Evolutionary conservation across 1,284 basidiomycete genomes (phyloP).

Genomic region (Malassezia japonica): DNA sequence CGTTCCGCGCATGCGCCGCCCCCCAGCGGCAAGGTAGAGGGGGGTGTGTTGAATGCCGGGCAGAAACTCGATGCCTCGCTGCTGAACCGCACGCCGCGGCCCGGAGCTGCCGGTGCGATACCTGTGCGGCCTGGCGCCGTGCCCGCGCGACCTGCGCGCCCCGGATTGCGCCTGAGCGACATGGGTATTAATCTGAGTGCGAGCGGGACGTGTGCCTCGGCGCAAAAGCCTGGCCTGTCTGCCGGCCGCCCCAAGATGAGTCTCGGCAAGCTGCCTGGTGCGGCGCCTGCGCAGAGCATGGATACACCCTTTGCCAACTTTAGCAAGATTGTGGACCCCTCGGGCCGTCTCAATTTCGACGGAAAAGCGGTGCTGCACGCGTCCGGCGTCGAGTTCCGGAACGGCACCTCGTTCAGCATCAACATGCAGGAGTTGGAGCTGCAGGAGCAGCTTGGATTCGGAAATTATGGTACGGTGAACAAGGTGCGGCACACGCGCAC

Average conservation of each 20-base stretch:
- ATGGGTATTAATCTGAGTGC: conserved; percentile 22
- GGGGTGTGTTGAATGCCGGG: conserved; percentile 24
- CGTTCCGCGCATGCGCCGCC: conserved; percentile 14
- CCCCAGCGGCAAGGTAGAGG: not conserved
- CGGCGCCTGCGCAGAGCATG: not conserved
- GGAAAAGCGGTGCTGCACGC: conserved; percentile 88
- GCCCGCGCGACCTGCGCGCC: conserved; percentile 21
- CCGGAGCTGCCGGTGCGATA: not conserved
- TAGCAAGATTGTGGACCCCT: conserved; percentile 91
- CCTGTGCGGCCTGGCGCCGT: conserved; percentile 18
- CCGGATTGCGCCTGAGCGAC: conserved; percentile 36
- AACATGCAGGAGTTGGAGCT: conserved; percentile 91
- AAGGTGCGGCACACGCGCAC: conserved; percentile 88
- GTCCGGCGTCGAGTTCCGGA: conserved; percentile 85
- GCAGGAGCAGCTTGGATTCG: conserved; percentile 75
- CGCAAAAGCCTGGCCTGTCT: not conserved
- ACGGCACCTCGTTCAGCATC: conserved; percentile 83
- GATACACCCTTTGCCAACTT: conserved; percentile 80
- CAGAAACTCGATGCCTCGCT: conserved; percentile 33
- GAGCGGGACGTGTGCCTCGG: not conserved
- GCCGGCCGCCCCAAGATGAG: conserved; percentile 1
- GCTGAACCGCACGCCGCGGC: conserved; percentile 13
- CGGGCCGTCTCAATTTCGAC: conserved; percentile 80
- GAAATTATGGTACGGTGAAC: conserved; percentile 95
- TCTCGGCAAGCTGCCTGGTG: conserved; percentile 8